These are phyloP conservation scores for Vitis rupestris DNA, from an alignment of 164 flowering plant genomes.

Conservation along the genomic window DNA sequence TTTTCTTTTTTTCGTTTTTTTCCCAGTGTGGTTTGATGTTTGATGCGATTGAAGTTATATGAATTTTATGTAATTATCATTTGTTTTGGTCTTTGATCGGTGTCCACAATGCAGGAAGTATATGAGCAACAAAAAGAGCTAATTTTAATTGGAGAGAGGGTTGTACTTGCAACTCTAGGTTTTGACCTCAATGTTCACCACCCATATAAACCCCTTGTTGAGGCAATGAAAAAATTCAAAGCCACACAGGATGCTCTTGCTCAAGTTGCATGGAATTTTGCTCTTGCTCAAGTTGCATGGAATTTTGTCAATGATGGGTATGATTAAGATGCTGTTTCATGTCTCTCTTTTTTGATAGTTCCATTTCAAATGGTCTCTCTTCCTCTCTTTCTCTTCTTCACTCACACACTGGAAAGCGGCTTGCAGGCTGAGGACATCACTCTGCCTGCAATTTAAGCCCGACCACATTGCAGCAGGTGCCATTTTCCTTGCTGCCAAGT, in stretches of 20 bases:
- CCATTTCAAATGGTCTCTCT: slow-evolving; percentile 11
- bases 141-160: slow-evolving; percentile 73
- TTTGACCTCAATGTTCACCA: slow-evolving; percentile 82
- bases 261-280: slow-evolving; percentile 32
- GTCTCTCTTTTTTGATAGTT: not conserved
- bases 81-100: not conserved
- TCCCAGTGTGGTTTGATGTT: not conserved
- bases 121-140: slow-evolving; percentile 79
- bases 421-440: slow-evolving; percentile 81
- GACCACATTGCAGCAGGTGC: slow-evolving; percentile 91
- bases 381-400: slow-evolving; percentile 14
- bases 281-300: slow-evolving; percentile 44
- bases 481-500: slow-evolving; percentile 88
- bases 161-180: slow-evolving; percentile 83
- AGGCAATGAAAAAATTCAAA: slow-evolving; percentile 80
- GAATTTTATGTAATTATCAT: not conserved
- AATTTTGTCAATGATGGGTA: slow-evolving; percentile 94
- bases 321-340: slow-evolving; percentile 13
- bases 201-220: slow-evolving; percentile 85
- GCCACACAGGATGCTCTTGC: slow-evolving; percentile 82
- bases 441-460: slow-evolving; percentile 86
- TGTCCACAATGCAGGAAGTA: slow-evolving; percentile 54
- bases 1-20: not conserved
- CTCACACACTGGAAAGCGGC: slow-evolving; percentile 34
- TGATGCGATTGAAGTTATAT: not conserved